Evolutionary conservation across 306 rosid genomes (phyloP).

Genomic region (Prunus mume): DNA sequence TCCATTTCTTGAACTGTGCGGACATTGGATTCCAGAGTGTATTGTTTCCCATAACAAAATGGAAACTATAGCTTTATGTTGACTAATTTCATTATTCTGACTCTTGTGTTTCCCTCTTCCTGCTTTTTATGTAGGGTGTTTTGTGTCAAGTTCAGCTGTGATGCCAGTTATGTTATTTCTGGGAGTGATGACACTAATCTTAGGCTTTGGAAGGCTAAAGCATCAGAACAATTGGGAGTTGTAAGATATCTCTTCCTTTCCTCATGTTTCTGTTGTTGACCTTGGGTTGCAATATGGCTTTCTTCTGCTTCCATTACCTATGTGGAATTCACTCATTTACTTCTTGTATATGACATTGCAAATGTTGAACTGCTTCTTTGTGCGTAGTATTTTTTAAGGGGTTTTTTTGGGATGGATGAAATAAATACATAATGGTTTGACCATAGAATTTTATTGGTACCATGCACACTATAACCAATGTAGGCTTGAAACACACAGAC

Average conservation of each 20-base stretch:
- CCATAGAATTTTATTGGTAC: not conserved
- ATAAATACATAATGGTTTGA: not conserved
- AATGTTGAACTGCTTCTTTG: not conserved
- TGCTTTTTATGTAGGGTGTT: conserved; percentile 63
- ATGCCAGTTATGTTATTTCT: conserved; percentile 88
- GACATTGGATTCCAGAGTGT: no score
- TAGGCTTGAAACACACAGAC: not conserved
- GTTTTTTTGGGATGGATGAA: not conserved
- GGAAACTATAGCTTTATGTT: not conserved
- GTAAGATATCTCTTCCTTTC: conserved; percentile 49
- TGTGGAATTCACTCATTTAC: not conserved
- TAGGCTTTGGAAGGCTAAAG: conserved; percentile 97
- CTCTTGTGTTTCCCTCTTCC: conserved; percentile 3
- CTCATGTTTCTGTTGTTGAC: not conserved
- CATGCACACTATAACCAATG: not conserved
- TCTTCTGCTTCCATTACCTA: not conserved
- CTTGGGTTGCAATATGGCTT: not conserved
- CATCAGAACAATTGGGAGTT: conserved; percentile 94
- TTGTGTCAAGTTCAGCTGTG: conserved; percentile 86
- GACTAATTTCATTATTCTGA: not conserved
- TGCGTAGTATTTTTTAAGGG: not conserved
- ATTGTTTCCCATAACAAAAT: not conserved
- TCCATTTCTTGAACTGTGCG: not conserved
- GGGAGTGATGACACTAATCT: conserved; percentile 97
- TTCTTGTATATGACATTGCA: not conserved